Conservation (phyloP, 495 filamentous ascomycete genomes). For the Aspergillus sclerotioniger region DNA sequence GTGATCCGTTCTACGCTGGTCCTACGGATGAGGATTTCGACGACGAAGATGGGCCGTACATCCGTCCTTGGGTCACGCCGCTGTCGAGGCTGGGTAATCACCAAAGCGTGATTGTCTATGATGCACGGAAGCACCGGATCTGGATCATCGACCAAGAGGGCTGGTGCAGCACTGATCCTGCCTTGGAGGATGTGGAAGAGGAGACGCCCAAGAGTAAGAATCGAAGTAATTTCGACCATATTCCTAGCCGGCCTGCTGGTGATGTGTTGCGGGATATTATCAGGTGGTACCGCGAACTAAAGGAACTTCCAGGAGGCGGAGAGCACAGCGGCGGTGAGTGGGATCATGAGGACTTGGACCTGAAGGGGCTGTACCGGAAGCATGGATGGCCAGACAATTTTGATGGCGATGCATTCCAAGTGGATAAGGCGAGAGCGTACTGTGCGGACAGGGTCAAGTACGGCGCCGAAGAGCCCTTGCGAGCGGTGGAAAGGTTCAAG, state of each 20-base stretch:
- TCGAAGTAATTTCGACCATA: conserved; percentile 4
- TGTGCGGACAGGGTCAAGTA: not conserved
- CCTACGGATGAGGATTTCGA: not conserved
- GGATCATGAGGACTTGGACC: not conserved
- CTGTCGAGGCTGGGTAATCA: conserved; percentile 7
- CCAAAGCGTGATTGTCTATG: conserved; percentile 10
- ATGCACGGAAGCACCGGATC: conserved; percentile 1
- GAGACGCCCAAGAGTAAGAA: not conserved
- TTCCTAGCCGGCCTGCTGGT: conserved; percentile 1
- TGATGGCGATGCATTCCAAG: conserved; percentile 6
- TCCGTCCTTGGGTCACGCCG: conserved; percentile 10
- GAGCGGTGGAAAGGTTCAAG: not conserved
- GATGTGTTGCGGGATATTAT: conserved; percentile 7
- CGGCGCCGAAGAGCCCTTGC: not conserved
- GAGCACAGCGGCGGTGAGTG: not conserved
- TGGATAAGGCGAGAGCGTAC: not conserved
- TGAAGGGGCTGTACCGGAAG: conserved; percentile 1
- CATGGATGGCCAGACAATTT: conserved; percentile 10
- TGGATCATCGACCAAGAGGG: conserved; percentile 11
- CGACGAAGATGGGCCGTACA: conserved; percentile 8
- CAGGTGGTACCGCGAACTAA: conserved; percentile 3
- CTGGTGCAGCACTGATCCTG: conserved; percentile 2
- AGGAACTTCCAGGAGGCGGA: not conserved
- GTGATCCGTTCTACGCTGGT: conserved; percentile 4
- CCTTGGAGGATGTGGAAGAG: not conserved